phyloP scores from a whole-genome alignment of 768 basidiomycete genomes.

The Fistulinella prunicolor region DNA sequence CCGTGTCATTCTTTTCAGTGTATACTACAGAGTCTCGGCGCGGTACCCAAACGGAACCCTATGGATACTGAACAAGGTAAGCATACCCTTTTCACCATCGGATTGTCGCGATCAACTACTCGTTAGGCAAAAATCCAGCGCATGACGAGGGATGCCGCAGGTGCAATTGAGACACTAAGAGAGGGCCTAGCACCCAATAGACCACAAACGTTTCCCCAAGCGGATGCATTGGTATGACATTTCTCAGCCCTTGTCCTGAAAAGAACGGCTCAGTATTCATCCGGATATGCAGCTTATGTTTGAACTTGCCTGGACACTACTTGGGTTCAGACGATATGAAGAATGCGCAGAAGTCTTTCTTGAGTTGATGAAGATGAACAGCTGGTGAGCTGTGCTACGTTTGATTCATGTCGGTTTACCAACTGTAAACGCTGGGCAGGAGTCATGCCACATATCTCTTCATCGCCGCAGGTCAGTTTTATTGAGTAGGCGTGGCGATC shows the following conservation, averaged over 20 bases:
- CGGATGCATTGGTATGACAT: conserved; percentile 58
- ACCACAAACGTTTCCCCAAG: conserved; percentile 59
- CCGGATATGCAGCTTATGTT: conserved; percentile 55
- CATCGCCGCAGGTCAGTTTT: conserved; percentile 60
- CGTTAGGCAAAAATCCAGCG: conserved; percentile 68
- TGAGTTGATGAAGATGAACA: conserved; percentile 62
- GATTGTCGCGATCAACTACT: neutral
- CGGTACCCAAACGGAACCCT: conserved; percentile 66
- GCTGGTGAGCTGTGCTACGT: conserved; percentile 46
- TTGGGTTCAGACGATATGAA: conserved; percentile 59
- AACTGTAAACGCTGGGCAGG: conserved; percentile 37
- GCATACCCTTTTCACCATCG: conserved; percentile 1
- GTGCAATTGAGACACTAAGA: conserved; percentile 61
- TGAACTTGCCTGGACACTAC: conserved; percentile 75
- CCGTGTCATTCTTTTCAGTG: neutral
- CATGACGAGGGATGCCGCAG: conserved; percentile 64
- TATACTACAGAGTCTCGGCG: conserved; percentile 41
- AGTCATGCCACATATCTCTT: conserved; percentile 79
- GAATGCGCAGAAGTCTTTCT: conserved; percentile 69
- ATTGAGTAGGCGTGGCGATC: neutral
- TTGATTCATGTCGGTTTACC: neutral
- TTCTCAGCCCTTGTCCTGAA: neutral
- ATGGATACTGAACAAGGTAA: conserved; percentile 71
- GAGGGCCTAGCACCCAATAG: conserved; percentile 54
- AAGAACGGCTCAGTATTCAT: neutral